phyloP scores from a whole-genome alignment of 306 rosid genomes.

The Quercus robur region DNA sequence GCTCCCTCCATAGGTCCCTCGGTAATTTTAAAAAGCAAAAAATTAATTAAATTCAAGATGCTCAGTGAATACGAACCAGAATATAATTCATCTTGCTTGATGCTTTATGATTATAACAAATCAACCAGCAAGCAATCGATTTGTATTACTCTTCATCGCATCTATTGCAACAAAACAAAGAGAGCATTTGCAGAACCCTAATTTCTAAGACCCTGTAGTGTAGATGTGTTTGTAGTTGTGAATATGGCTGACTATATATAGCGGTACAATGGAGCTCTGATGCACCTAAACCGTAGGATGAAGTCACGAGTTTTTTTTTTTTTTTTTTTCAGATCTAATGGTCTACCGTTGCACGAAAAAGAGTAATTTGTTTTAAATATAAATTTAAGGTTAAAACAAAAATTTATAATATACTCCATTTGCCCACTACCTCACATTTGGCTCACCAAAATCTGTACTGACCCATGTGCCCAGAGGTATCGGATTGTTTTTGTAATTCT shows the following conservation, averaged over 20 bases:
- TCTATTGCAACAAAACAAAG: neutral
- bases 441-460: too few species aligned
- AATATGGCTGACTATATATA: neutral
- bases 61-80: conserved; percentile 99
- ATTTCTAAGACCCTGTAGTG: neutral
- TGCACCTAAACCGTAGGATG: conserved; percentile 6
- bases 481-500: too few species aligned
- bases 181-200: neutral
- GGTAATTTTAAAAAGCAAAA: neutral
- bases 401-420: too few species aligned
- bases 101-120: conserved; percentile 14
- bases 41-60: conserved; percentile 17
- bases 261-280: neutral
- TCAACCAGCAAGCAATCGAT: conserved; percentile 42
- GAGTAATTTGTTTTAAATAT: too few species aligned
- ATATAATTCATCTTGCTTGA: conserved; percentile 54
- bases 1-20: conserved; percentile 92
- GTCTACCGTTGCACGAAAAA: too few species aligned
- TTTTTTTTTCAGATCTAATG: too few species aligned
- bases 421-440: too few species aligned
- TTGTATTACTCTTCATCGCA: conserved; percentile 56
- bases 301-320: neutral
- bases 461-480: too few species aligned
- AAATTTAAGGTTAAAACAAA: too few species aligned
- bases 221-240: too few species aligned